These are phyloP conservation scores for Macrotyloma uniflorum DNA, from an alignment of 306 rosid species.

Conservation along the genomic window DNA sequence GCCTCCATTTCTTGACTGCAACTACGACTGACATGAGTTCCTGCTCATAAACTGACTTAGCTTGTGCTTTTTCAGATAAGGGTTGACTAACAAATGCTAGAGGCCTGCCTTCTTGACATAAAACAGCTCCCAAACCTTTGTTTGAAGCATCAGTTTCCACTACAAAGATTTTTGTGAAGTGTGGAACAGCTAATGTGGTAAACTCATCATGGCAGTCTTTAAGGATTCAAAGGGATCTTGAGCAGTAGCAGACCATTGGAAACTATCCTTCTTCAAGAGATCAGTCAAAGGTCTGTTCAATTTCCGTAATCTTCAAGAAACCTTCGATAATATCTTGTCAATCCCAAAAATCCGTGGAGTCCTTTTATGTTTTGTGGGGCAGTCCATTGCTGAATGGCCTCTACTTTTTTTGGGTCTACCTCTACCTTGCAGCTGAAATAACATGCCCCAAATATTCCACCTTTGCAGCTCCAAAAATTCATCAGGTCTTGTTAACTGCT, in stretches of 20 bases:
- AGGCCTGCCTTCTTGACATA: background rate
- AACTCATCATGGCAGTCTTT: no score
- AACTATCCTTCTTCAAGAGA: no score
- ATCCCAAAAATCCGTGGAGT: background rate
- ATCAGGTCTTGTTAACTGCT: background rate
- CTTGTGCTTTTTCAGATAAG: background rate
- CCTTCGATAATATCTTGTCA: background rate
- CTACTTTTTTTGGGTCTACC: background rate
- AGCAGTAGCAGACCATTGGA: background rate
- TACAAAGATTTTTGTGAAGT: background rate
- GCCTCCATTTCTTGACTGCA: background rate
- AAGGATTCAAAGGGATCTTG: background rate
- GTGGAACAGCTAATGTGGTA: background rate
- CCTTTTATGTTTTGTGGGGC: background rate
- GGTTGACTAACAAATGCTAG: background rate
- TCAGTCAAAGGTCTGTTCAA: no score
- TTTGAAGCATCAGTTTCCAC: background rate
- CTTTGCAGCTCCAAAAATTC: background rate
- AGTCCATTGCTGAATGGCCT: background rate
- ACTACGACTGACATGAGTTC: no score
- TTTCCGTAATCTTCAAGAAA: no score
- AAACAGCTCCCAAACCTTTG: background rate
- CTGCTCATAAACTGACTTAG: background rate
- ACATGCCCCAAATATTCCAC: background rate
- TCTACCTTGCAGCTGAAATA: background rate